Conservation (phyloP, 139 green algal species). For the Closterium sp. region DNA sequence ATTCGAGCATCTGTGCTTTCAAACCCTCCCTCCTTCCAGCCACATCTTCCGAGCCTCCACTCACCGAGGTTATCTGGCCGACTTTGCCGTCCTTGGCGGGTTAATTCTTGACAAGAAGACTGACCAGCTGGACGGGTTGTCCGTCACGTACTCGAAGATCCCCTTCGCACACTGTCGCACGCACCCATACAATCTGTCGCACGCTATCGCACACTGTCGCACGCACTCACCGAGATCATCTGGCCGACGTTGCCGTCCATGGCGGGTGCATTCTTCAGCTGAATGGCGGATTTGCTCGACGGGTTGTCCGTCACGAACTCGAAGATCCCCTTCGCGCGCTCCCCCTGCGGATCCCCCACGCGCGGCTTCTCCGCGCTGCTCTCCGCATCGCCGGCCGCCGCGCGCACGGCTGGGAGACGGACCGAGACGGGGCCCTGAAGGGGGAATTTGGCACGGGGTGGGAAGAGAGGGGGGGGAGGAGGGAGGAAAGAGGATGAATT, state of each 20-base stretch:
- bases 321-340: slow-evolving; percentile 28
- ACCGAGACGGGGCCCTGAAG: background rate
- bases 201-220: background rate
- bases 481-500: background rate
- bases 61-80: too few species aligned
- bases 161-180: too few species aligned
- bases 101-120: background rate
- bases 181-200: background rate
- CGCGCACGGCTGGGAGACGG: background rate
- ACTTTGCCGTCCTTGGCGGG: too few species aligned
- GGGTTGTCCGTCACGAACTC: slow-evolving; percentile 43
- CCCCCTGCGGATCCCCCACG: background rate
- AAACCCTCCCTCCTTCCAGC: too few species aligned
- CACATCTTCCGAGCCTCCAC: too few species aligned
- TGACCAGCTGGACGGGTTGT: too few species aligned
- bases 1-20: too few species aligned
- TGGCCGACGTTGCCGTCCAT: slow-evolving; percentile 40
- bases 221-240: slow-evolving; percentile 25
- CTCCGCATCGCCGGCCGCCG: background rate
- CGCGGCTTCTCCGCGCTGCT: slow-evolving; percentile 1
- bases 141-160: too few species aligned
- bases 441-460: too few species aligned
- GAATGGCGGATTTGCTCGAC: slow-evolving; percentile 30
- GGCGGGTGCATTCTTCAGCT: slow-evolving; percentile 27
- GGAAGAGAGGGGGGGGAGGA: background rate